Conservation (phyloP, 1,139 yeast species). For the Arxiozyma bovina region DNA sequence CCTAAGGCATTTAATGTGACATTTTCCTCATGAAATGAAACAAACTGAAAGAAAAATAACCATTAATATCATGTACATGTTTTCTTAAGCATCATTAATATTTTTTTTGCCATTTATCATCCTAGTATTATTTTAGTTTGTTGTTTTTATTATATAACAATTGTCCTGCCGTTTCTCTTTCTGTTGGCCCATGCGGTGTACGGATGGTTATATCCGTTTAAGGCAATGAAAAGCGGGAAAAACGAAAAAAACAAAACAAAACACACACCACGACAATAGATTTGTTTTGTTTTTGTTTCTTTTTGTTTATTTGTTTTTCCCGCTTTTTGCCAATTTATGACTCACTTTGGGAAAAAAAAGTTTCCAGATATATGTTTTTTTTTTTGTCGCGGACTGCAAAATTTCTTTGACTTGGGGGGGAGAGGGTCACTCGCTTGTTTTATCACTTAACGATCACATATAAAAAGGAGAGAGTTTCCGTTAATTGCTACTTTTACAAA, state of each 20-base stretch:
- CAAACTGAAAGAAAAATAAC: neutral
- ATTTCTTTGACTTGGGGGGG: neutral
- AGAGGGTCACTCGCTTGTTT: slow-evolving; percentile 9
- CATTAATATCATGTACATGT: neutral
- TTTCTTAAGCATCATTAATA: too few relatives aligned
- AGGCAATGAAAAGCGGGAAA: neutral
- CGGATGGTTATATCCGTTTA: neutral
- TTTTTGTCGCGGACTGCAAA: too few relatives aligned
- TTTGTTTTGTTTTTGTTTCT: too few relatives aligned
- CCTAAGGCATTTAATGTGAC: too few relatives aligned
- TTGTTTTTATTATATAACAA: neutral
- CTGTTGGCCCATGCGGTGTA: too few relatives aligned
- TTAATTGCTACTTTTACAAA: neutral
- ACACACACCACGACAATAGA: too few relatives aligned
- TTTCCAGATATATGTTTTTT: too few relatives aligned
- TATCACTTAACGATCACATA: slow-evolving; percentile 13
- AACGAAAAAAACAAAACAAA: too few relatives aligned
- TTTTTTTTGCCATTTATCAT: too few relatives aligned
- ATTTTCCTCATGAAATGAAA: neutral
- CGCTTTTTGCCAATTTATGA: neutral
- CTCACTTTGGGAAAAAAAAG: neutral
- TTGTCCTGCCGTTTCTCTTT: neutral
- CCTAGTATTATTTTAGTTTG: neutral
- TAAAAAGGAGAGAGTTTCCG: slow-evolving; percentile 3
- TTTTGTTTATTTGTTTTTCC: neutral